Evolutionary conservation across 257 asterid species (phyloP), one percentile per base, ranked within the genome.

Genomic region (Primulina huaijiensis): DNA sequence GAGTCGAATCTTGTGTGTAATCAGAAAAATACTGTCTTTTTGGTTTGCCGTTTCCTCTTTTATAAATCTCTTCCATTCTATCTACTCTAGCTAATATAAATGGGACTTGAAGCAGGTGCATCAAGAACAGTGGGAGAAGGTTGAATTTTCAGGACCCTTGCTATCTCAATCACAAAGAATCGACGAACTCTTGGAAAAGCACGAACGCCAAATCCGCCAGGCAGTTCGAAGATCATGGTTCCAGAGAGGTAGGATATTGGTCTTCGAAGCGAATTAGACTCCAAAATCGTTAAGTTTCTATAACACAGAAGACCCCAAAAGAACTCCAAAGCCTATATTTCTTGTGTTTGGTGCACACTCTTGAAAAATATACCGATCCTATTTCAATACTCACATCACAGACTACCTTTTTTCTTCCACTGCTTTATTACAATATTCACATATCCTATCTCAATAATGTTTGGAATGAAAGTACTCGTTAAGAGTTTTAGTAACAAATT

Each of bases 91-190:
- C 62, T 71, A 50, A 70, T 76, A 59, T n/a, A 16, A 67, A 72
- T 76, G 73, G 80, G 65, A 72, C 60, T 62, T 71, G 76, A 60
- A 74, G 72, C 89, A 91, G 97, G 87, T 83, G 50, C 80, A 85
- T 77, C 83, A 91, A 75, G 95, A 91, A 58, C 87, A 85, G 76
- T 95, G 84, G 63, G 99, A 94, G 80, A 89, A 84, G 82, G 93
- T 94, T 17, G 99, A 94, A 50, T 89, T 86, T 71, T 94, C 99
- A 12, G 99, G 99, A 58, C 99, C 99, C 21, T 77, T 94, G 86
- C 74, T 91, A 46, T 80, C 90, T 53, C 99, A 94, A 61, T 76
- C 98, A 0, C 84, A 85, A 10, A 84, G 87, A 81, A 84, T 94
- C 17, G 96, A 94, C 0, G 96, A 94, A 70, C 92, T 88, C 73